Base-by-base conservation (phyloP, 345 rosid species). In the Corchorus olitorius region DNA sequence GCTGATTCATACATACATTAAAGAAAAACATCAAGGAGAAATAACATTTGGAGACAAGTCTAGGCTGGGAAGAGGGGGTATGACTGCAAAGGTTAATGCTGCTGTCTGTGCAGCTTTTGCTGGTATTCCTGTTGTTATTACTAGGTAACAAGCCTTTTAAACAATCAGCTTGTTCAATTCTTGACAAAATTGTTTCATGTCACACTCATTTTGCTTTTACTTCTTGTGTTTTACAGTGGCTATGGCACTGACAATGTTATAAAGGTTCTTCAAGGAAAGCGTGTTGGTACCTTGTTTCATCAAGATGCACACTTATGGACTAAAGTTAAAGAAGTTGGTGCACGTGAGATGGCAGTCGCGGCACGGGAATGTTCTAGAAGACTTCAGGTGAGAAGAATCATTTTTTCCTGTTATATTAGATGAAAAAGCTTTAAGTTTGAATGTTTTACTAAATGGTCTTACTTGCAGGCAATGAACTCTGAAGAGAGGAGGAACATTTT, bases 41-140 rank as follows among this genome's bases (percentile, higher is more conserved):
- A 89, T 91, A 66, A 91, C 93, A 34, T 89, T 89, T 75, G 95
- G 95, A 63, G 91, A 91, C 80, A 91, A 91, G 79, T 91, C 95
- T 73, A 86, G 95, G 77, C 78, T 91, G 22, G 95, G 95, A 78
- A 87, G 95, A 88, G 95, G 95, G 6, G 95, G 95, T 50, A 91
- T 91, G 95, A 88, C 89, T 22, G 91, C 95, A 27, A 91, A 91
- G 80, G 95, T 91, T 53, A 86, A 85, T 78, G 93, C 95, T 80
- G 95, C 95, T 73, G 84, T 86, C 22, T 79, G 76, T 74, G 93
- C 93, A 54, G 88, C 93, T 33, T 50, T 82, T 72, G 91, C 90
- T 34, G 95, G 95, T 60, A 79, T 88, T 54, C 95, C 95, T 79
- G 95, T 91, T 65, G 79, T 91, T 82, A 91, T 91, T 68, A 91